These are phyloP conservation scores for Sporothrix pallida DNA, from an alignment of 2,329 filamentous ascomycete species.

Conservation along the genomic window DNA sequence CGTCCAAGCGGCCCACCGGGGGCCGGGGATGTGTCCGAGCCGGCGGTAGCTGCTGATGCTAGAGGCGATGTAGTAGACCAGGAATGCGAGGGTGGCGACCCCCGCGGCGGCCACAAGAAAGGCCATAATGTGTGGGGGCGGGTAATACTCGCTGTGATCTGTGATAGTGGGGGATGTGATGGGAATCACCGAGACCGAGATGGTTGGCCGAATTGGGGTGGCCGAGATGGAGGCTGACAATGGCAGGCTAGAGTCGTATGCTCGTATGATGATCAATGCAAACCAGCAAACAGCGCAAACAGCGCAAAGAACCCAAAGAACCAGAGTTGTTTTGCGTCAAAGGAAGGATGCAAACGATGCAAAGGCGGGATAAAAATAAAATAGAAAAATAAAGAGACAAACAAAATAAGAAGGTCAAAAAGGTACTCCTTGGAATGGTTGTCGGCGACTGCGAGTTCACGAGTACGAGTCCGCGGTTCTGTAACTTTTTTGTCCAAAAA, in stretches of 20 bases:
- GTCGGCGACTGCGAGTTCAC: no score
- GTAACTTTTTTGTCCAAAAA: no score
- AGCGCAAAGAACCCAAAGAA: no score
- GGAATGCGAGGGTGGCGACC: neutral
- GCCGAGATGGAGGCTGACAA: neutral
- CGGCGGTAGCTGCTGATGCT: conserved; percentile 29
- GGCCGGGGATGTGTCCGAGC: conserved; percentile 43
- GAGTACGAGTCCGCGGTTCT: no score
- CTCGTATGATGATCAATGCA: conserved; percentile 6
- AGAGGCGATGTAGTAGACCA: conserved; percentile 6
- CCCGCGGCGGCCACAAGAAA: conserved; percentile 13
- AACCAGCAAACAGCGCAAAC: neutral
- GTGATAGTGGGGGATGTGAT: neutral
- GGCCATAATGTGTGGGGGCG: conserved; percentile 12
- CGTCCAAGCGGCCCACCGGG: conserved; percentile 41
- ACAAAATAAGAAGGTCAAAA: neutral
- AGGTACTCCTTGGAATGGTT: neutral
- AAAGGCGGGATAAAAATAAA: neutral
- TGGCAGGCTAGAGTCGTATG: conserved; percentile 18
- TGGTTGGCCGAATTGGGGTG: no score
- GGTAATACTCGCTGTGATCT: no score
- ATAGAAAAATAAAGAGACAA: neutral
- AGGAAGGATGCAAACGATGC: neutral
- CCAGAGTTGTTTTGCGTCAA: no score
- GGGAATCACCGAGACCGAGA: neutral